Evolutionary conservation across 1,284 basidiomycete genomes (phyloP), one percentile per base, ranked within the genome.

Genomic region (Sporisorium graminicola): DNA sequence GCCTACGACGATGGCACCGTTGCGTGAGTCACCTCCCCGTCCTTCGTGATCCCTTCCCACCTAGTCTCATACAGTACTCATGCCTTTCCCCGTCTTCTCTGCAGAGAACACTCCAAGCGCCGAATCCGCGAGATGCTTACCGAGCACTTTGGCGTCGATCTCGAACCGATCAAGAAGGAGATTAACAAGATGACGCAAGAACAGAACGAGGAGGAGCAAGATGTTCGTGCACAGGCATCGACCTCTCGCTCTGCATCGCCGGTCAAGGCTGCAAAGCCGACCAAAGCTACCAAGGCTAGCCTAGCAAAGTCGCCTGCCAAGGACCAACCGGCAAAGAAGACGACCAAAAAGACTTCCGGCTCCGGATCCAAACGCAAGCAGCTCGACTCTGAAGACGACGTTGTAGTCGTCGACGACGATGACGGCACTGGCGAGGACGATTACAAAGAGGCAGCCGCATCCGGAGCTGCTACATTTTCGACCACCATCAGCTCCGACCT

Each of bases 121-220:
- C 52, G 49, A 22, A 29, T 73, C 18, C 62, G 74, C 14, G 50
- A 60, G 7, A 58, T 57, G 53, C 66, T 77, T 27, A 31, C 40
- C 16, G 53, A 60, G 3, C 63, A 66, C 27, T 77, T 70, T 33
- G 66, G 58, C 24, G 63, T 70, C 37, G 57, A 69, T 33, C 58
- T 77, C 24, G 57, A 73, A 24, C 5, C 33, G 20, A 54, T 51
- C 26, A 77, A 77, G 46, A 66, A 69, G 52, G 42, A 56, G 51
- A 53, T 77, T 40, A 58, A 46, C 35, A 3, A 53, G 10, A 63
- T 47, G 20, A 54, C 44, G 27, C 20, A 31, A 24, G 66, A 66
- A 0, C 47, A 69, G 33, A 51, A 69, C 57, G 53, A 58, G 29
- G 10, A 44, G 22, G 53, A 24, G 7, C 42, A 50, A 13, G 16